Evolutionary conservation across 139 green algal species (phyloP), one percentile per base, ranked within the genome.

Genomic region (Spirogloea muscicola): DNA sequence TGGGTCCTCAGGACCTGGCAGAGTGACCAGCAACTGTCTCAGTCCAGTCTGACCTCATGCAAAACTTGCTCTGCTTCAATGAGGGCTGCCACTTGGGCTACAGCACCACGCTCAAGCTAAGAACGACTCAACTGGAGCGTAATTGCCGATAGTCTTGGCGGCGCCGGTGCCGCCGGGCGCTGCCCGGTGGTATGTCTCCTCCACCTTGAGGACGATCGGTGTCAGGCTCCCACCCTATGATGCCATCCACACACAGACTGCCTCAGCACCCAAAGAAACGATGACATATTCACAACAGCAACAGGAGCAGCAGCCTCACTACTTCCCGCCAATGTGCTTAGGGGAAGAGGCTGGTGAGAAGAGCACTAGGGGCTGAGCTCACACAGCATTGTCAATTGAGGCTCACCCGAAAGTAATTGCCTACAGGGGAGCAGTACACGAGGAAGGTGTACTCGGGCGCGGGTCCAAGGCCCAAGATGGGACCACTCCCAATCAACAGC

Each of bases 71-170:
- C n/a, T n/a, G n/a, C n/a, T n/a, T n/a, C n/a, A n/a, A n/a, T n/a
- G n/a, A n/a, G n/a, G n/a, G n/a, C n/a, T n/a, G n/a, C n/a, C n/a
- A n/a, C n/a, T n/a, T n/a, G n/a, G n/a, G n/a, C n/a, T n/a, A n/a
- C n/a, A n/a, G n/a, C n/a, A n/a, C n/a, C n/a, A n/a, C n/a, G n/a
- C n/a, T n/a, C n/a, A n/a, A n/a, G n/a, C n/a, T n/a, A n/a, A n/a
- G n/a, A n/a, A n/a, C n/a, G n/a, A n/a, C n/a, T n/a, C n/a, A 72
- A 80, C 94, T 10, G 93, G 91, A 0, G 93, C 95, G 86, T 98
- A 98, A 89, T 98, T 98, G 61, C 94, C 93, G 3, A 95, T 91
- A 29, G 85, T 86, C 86, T 99, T 99, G 63, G 91, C 96, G 65
- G 87, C 90, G 1, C 94, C 94, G 85, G 93, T 98, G 68, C 94